Conservation (phyloP, 768 basidiomycete genomes). For the Boletus rubroflammeus region DNA sequence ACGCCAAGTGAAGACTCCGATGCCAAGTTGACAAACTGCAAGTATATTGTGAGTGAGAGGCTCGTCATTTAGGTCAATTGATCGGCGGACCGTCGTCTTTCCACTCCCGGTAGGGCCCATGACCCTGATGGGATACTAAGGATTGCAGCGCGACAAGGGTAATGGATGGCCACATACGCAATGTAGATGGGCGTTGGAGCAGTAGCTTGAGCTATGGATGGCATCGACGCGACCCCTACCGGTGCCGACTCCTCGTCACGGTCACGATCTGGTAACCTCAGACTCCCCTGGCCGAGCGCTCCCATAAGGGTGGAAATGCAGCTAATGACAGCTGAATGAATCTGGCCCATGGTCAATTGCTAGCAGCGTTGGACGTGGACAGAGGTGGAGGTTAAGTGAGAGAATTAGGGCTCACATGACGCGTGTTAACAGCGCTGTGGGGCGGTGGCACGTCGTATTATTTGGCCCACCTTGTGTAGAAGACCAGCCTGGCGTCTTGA, state of each 20-base stretch:
- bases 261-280: constrained; percentile 16
- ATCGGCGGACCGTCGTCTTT: constrained; percentile 28
- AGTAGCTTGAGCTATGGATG: background rate
- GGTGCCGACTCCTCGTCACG: constrained; percentile 17
- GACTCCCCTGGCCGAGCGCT: constrained; percentile 1
- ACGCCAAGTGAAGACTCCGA: constrained; percentile 29
- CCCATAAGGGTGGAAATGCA: constrained; percentile 2
- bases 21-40: constrained; percentile 35
- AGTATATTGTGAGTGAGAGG: background rate
- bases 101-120: constrained; percentile 32
- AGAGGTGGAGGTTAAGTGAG: background rate
- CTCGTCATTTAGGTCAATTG: background rate
- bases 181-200: constrained; percentile 23
- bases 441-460: background rate
- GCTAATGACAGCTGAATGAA: constrained; percentile 1
- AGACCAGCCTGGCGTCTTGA: constrained; percentile 2
- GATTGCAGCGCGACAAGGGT: background rate
- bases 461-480: background rate
- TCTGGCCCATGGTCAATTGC: constrained; percentile 21
- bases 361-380: constrained; percentile 9
- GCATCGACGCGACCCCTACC: background rate
- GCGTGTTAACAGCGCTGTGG: constrained; percentile 10
- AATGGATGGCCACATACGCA: constrained; percentile 19
- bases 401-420: background rate
- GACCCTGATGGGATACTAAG: constrained; percentile 19